Evolutionary conservation across 139 green algal genomes (phyloP), one percentile per base, ranked within the genome.

Genomic region (Coccomyxa sp.): DNA sequence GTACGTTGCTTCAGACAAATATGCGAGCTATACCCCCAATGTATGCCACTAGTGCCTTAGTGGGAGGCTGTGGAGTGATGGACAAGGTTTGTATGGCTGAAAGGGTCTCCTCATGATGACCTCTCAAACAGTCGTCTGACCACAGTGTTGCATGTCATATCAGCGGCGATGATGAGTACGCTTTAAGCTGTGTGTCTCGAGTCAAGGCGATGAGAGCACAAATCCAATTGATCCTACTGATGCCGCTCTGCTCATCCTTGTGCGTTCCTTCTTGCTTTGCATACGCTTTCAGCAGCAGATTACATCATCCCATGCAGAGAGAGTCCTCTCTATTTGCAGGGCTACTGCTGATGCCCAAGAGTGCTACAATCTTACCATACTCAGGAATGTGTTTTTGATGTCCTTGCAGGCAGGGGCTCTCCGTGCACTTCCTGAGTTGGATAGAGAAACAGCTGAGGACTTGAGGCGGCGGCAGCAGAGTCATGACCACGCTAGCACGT

Each of bases 201-300:
- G 50, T 64, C 4, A 18, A 64, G 22, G 50, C 50, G 5, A 64
- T 64, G 50, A 64, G 18, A 22, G 50, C 31, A 73, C 68, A 39
- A 39, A 73, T 73, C 68, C 68, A 73, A 73, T 73, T 73, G 68
- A 73, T 73, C 68, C 68, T 73, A 35, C 68, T 73, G 68, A 73
- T 29, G 39, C 8, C 10, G 37, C 6, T 33, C 34, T 50, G 14
- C 70, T 54, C 29, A n/a, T n/a, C n/a, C n/a, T n/a, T n/a, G n/a
- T n/a, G n/a, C n/a, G n/a, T n/a, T n/a, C n/a, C n/a, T n/a, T n/a
- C n/a, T n/a, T n/a, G n/a, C n/a, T n/a, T n/a, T n/a, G n/a, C n/a
- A n/a, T n/a, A n/a, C n/a, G n/a, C n/a, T n/a, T n/a, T n/a, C n/a
- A n/a, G n/a, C n/a, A n/a, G n/a, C n/a, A n/a, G n/a, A n/a, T n/a